Evolutionary conservation across 805 yeast genomes (phyloP).

Genomic region (Candida boidinii): DNA sequence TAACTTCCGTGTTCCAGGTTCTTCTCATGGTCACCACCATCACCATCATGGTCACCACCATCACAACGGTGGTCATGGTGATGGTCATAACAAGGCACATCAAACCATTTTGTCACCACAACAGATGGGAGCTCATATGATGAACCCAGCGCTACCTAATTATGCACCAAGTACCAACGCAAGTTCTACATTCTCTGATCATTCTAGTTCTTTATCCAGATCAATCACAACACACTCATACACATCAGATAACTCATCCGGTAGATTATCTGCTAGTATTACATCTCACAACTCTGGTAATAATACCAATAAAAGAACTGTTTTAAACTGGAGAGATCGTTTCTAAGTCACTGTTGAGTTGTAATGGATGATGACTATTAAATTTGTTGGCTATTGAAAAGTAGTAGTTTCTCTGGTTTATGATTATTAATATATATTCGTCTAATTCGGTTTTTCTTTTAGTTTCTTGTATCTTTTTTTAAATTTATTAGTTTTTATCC

Average conservation of each 20-base stretch:
- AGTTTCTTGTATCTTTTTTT: too few relatives aligned
- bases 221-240: conserved; percentile 5
- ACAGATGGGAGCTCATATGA: background rate
- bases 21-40: conserved; percentile 7
- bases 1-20: conserved; percentile 9
- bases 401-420: too few relatives aligned
- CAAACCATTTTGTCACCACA: background rate
- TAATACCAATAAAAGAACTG: conserved; percentile 7
- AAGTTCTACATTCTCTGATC: conserved; percentile 1
- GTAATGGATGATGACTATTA: too few relatives aligned
- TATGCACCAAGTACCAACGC: background rate
- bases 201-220: conserved; percentile 1
- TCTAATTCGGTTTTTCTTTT: too few relatives aligned
- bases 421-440: too few relatives aligned
- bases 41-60: background rate
- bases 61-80: background rate
- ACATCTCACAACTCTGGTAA: conserved; percentile 4
- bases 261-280: conserved; percentile 8
- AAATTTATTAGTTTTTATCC: too few relatives aligned
- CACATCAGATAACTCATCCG: conserved; percentile 12
- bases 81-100: background rate
- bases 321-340: conserved; percentile 5
- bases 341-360: background rate
- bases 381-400: too few relatives aligned
- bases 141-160: background rate